Base-by-base conservation (phyloP, 306 rosid genomes). In the Astragalus glycyphyllos region DNA sequence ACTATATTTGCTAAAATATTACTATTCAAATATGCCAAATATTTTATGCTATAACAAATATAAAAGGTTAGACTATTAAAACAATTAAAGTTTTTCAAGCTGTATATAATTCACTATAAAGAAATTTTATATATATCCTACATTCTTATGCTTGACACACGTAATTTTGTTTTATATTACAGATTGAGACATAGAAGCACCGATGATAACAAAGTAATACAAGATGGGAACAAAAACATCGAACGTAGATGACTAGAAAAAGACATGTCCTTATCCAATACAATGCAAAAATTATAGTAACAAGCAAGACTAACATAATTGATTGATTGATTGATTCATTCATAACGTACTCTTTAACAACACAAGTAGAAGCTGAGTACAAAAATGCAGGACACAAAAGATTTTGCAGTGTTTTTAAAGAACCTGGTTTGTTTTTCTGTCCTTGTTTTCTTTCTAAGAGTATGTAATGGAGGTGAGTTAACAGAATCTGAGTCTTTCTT, bases 401-500 rank as follows among this genome's bases (percentile, higher is more conserved):
- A 51, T 4, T 72, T 59, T 44, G 37, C 44, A 73, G 73, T 42
- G 71, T 26, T 73, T 66, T 31, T 40, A 13, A 71, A 37, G 71
- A 77, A 3, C 4, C 14, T 77, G 2, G 5, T 73, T 32, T 54
- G 12, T 51, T 47, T 57, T 58, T 42, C 51, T 57, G 5, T 59
- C 50, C 20, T 68, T 3, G 0, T 15, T 53, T 74, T 63, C 77
- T 48, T 63, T 38, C 32, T 15, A 69, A 47, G 8, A 8, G 8
- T 38, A 53, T 58, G 49, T 66, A 40, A 7, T 1, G 12, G 59
- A 81, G 74, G 80, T 74, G 60, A 74, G 63, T 82, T 10, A 41
- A 63, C 68, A 74, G 80, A 82, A 26, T 82, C 68, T 58, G 68
- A 69, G 69, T 10, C 63, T 58, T 74, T 78, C 58, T 78, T 78